Evolutionary conservation across 305 asterid species (phyloP).

Genomic region (Fraxinus ornus): DNA sequence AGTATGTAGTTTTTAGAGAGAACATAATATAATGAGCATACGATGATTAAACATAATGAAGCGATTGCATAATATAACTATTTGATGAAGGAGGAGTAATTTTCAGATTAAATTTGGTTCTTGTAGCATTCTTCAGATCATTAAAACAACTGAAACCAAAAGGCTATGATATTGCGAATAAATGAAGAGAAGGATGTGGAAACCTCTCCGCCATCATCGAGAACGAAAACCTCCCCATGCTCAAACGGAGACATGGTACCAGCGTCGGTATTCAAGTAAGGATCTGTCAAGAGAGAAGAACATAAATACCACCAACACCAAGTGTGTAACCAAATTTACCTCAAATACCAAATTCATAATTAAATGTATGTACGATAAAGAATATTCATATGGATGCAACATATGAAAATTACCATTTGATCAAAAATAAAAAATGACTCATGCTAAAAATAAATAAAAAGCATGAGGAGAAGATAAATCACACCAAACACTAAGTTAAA

Average conservation of each 20-base stretch:
- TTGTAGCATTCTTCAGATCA: not conserved
- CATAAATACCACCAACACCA: not conserved
- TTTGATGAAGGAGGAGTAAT: not conserved
- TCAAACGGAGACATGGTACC: conserved; percentile 99
- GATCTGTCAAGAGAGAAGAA: conserved; percentile 52
- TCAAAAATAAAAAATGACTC: conserved; percentile 1
- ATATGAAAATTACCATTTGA: not conserved
- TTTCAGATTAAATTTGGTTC: not conserved
- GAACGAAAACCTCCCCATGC: conserved; percentile 95
- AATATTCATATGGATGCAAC: not conserved
- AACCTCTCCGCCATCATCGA: conserved; percentile 99
- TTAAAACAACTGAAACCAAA: not conserved
- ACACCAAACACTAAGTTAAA: not conserved
- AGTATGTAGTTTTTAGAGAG: not conserved
- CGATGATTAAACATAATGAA: not conserved
- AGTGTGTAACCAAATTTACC: not conserved
- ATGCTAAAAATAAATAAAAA: not conserved
- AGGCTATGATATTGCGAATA: not conserved
- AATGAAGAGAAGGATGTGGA: not conserved
- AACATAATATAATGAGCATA: not conserved
- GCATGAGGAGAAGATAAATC: not conserved
- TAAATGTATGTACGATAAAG: not conserved
- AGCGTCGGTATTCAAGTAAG: conserved; percentile 88
- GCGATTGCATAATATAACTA: not conserved
- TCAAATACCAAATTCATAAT: not conserved